Evolutionary conservation across 768 basidiomycete species (phyloP), one percentile per base, ranked within the genome.

Genomic region (Pleurotus cornucopiae): DNA sequence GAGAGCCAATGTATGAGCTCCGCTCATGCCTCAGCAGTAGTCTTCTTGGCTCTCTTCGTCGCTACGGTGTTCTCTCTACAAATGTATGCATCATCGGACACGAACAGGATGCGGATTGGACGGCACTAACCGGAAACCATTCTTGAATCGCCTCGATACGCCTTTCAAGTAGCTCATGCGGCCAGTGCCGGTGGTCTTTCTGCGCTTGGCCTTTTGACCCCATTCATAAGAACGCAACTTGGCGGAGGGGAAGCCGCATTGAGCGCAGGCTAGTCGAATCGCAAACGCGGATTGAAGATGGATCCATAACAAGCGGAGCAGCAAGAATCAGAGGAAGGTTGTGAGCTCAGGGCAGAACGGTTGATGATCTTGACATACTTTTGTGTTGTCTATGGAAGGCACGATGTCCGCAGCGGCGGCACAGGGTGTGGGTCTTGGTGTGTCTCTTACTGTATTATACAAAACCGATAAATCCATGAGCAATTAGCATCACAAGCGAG

Each of bases 341-440:
- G 7, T 30, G 38, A 14, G 14, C 18, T 9, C n/a, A 45, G 38
- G 55, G 9, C 12, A 23, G 37, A 13, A 12, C 2, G 20, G 16
- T n/a, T 38, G 41, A 20, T 14, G 20, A 43, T 25, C 21, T 26
- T 13, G 18, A 73, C 89, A 65, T 62, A 95, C 93, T 88, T 83
- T 98, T 94, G 82, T 99, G 92, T 79, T 99, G 96, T 76, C 86
- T 89, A 85, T 98, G 97, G 83, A 98, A 96, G 37, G 94, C 84
- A 58, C 96, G 86, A 76, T 88, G 83, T 62, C 94, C 94, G 76
- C 97, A 99, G 66, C 97, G 91, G 71, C 94, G 83, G 85, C 97
- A 99, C 66, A 98, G 87, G 56, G 93, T 94, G 82, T 96, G 94
- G 62, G 91, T 86, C 80, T 96, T 97, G 64, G 91, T 90, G 85